phyloP scores from a whole-genome alignment of 345 rosid genomes.

The Rhizophora mangle region DNA sequence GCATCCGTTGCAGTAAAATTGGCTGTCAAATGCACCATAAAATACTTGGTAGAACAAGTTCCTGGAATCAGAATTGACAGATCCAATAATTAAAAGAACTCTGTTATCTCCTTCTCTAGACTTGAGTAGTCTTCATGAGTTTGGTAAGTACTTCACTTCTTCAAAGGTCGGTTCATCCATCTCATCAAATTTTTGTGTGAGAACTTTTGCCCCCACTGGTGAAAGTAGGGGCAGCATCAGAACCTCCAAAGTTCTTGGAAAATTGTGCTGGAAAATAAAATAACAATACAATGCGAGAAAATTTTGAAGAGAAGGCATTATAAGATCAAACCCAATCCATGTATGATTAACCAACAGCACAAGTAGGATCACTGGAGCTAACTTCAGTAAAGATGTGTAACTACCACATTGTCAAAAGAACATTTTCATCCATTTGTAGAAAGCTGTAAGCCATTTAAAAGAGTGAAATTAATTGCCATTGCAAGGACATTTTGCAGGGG shows the following conservation, averaged over 20 bases:
- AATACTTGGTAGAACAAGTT: conserved; percentile 66
- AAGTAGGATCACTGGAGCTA: not conserved
- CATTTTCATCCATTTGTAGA: conserved; percentile 14
- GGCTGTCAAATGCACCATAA: conserved; percentile 75
- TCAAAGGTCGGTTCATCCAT: conserved; percentile 57
- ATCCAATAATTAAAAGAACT: conserved; percentile 16
- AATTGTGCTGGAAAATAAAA: conserved; percentile 54
- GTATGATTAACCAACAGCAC: not conserved
- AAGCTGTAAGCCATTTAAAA: conserved; percentile 6
- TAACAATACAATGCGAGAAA: conserved; percentile 2
- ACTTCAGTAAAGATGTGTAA: not conserved
- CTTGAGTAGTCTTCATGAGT: not conserved
- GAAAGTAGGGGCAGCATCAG: conserved; percentile 75
- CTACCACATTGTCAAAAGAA: conserved; percentile 4
- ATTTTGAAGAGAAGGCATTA: conserved; percentile 1
- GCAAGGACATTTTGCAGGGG: conserved; percentile 56
- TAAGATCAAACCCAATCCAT: not conserved
- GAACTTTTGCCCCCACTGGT: conserved; percentile 75
- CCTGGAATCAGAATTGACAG: conserved; percentile 40
- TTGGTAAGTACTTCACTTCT: conserved; percentile 49
- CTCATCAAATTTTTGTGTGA: conserved; percentile 75
- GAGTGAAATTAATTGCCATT: conserved; percentile 56
- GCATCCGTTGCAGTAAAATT: conserved; percentile 82
- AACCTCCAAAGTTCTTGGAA: conserved; percentile 88
- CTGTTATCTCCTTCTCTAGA: conserved; percentile 1